Conservation (phyloP, 352 stramenopile genomes). For the Globisporangium irregulare region DNA sequence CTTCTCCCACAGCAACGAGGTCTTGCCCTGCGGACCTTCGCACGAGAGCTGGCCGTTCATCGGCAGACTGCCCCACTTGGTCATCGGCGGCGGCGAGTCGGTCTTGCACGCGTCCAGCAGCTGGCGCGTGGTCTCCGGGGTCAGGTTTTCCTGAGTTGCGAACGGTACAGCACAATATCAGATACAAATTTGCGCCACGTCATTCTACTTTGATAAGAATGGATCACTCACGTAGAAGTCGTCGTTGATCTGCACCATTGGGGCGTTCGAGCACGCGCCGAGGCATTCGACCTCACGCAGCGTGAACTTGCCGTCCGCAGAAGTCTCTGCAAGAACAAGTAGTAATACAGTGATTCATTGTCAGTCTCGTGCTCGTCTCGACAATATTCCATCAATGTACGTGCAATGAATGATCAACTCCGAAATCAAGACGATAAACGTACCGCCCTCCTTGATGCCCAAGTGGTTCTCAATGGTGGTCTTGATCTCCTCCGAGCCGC, state of each 20-base stretch:
- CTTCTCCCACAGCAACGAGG: constrained; percentile 87
- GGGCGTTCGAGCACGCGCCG: constrained; percentile 98
- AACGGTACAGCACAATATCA: constrained; percentile 6
- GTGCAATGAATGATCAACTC: background rate
- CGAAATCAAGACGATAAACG: background rate
- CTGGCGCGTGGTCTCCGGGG: constrained; percentile 95
- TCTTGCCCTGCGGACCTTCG: constrained; percentile 97
- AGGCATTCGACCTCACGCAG: constrained; percentile 99
- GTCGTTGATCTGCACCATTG: constrained; percentile 99
- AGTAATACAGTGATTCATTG: background rate
- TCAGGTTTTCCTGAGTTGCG: constrained; percentile 94
- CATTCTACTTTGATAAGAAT: too few species aligned
- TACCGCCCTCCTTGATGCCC: constrained; percentile 95
- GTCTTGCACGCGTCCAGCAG: constrained; percentile 97
- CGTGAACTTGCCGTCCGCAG: constrained; percentile 85
- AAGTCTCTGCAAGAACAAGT: constrained; percentile 51
- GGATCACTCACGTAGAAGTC: constrained; percentile 87
- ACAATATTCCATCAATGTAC: background rate
- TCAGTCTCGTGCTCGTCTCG: background rate
- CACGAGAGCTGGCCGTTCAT: constrained; percentile 99
- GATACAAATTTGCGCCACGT: background rate
- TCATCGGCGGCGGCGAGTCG: constrained; percentile 92
- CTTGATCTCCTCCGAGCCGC: constrained; percentile 99
- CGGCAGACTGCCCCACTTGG: constrained; percentile 97
- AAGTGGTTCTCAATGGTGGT: constrained; percentile 97